phyloP scores from a whole-genome alignment of 805 yeast species.

The Saccharomycopsis malanga region DNA sequence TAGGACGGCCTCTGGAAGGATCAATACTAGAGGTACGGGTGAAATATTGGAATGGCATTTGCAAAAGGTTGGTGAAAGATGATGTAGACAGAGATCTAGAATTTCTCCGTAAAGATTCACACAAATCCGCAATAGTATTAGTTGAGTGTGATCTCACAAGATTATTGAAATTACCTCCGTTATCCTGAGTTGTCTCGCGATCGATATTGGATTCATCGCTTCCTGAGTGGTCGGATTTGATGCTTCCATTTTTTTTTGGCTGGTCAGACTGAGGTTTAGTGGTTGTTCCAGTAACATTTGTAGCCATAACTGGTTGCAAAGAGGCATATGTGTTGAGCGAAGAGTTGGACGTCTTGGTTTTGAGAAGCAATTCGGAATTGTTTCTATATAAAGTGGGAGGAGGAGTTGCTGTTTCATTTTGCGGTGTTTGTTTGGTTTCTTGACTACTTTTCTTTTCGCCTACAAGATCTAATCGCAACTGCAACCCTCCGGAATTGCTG shows the following conservation, averaged over 20 bases:
- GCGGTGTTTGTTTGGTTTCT: neutral
- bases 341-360: slow-evolving; percentile 8
- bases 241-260: no score
- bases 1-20: neutral
- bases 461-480: neutral
- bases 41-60: slow-evolving; percentile 13
- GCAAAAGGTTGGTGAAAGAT: slow-evolving; percentile 17
- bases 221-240: neutral
- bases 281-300: slow-evolving; percentile 6
- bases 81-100: slow-evolving; percentile 7
- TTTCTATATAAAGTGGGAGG: neutral
- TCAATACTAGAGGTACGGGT: neutral
- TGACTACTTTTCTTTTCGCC: neutral
- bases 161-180: neutral
- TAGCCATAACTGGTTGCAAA: slow-evolving; percentile 4
- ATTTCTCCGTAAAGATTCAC: slow-evolving; percentile 2
- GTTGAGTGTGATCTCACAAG: slow-evolving; percentile 4
- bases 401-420: neutral
- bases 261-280: neutral
- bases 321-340: slow-evolving; percentile 8
- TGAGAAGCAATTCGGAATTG: slow-evolving; percentile 5
- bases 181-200: neutral
- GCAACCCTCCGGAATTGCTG: neutral
- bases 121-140: slow-evolving; percentile 4
- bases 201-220: neutral